Evolutionary conservation across 2,329 filamentous ascomycete genomes (phyloP), one percentile per base, ranked within the genome.

Genomic region (Pochonia chlamydosporia): DNA sequence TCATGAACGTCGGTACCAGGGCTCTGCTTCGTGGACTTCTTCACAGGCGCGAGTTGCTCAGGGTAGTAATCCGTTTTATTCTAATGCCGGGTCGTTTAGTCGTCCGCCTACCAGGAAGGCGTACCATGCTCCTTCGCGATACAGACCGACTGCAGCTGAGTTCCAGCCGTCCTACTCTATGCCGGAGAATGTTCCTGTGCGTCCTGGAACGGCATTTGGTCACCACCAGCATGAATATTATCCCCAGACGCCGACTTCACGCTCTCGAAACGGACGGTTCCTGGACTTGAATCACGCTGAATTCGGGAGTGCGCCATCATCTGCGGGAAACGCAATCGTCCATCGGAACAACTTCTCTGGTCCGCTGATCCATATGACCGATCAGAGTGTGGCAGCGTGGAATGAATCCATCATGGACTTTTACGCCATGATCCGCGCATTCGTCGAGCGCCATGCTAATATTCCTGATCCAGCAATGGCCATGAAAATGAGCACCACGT

Each of bases 391-490:
- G 20, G 45, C 52, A 1, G 57, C 59, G 2, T 69, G 66, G 66
- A 61, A 64, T 44, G 62, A 63, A 26, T 58, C 63, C 36, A 59
- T 69, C 50, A 63, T 63, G 54, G 63, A 67, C 10, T 61, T 69
- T 30, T 69, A 69, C 49, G 53, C 55, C 25, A 43, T 56, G 16
- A 67, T 68, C 39, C 64, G 65, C 28, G 49, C 47, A 46, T 69
- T 68, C 49, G 66, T 69, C 39, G 63, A 64, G 49, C 54, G 53
- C 5, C 59, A 66, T 37, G 64, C 66, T 36, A 57, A 57, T 48
- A 52, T 61, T 14, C 60, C 66, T 3, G 60, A 61, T 21, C 52
- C 54, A n/a, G 54, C 60, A 26, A 56, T 54, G 26, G 54, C 56
- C n/a, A 51, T 53, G 23, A 60, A 62, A 18, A 48, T 66, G 35